Evolutionary conservation across 2,329 filamentous ascomycete species (phyloP).

Genomic region (Talaromyces piceae): DNA sequence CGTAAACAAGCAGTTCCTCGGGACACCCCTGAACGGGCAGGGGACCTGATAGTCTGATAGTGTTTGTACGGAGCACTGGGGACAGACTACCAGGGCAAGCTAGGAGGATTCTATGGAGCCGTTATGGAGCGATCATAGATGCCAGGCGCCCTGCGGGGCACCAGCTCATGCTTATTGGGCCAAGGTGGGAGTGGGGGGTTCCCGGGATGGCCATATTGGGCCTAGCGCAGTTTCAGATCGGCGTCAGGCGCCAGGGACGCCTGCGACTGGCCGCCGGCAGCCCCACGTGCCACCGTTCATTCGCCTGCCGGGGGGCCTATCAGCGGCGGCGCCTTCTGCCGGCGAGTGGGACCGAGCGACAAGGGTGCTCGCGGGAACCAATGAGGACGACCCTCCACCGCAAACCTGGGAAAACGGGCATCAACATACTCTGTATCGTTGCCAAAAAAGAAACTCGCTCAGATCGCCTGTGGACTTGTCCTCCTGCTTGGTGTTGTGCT

Average conservation of each 20-base stretch:
- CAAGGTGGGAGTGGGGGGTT: too few relatives aligned
- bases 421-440: background rate
- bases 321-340: background rate
- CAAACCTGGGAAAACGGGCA: background rate
- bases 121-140: too few relatives aligned
- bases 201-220: constrained; percentile 7
- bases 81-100: background rate
- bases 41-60: too few relatives aligned
- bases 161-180: too few relatives aligned
- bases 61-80: too few relatives aligned
- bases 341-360: background rate
- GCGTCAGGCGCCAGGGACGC: background rate
- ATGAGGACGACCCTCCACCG: background rate
- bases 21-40: background rate
- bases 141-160: background rate
- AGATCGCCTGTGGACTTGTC: background rate
- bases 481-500: background rate
- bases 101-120: too few relatives aligned
- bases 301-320: background rate
- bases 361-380: background rate
- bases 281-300: background rate
- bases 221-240: constrained; percentile 11
- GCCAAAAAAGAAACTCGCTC: background rate
- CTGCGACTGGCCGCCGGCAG: background rate
- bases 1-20: too few relatives aligned